Base-by-base conservation (phyloP, 2,329 filamentous ascomycete genomes). In the Sporothrix curviconia region DNA sequence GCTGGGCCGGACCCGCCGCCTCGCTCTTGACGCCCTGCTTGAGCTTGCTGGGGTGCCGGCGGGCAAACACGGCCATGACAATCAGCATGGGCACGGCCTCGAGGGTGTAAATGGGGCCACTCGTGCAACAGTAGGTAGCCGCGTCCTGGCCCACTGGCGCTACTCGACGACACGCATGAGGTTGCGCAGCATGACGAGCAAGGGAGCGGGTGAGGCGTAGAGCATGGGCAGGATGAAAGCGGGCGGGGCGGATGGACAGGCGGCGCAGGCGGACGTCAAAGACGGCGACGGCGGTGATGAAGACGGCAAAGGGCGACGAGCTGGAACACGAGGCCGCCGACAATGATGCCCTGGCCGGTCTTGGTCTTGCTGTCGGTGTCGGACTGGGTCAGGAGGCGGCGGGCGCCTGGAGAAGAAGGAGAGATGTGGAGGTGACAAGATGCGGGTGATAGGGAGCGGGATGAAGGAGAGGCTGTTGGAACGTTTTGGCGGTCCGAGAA, bases 281-380 rank as follows among this genome's bases (percentile, higher is more conserved):
- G 6, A 52, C 49, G 14, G 30, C 14, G 36, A 15, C 49, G 15
- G 49, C 25, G 11, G 22, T 57, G 36, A 80, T 67, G 63, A 86
- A 86, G 36, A 84, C 68, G 22, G 72, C 74, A 60, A 86, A 84
- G n/a, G 56, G 80, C 75, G 42, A 80, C 39, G 24, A 86, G 72
- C 64, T 86, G 83, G 15, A 84, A 66, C 32, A 79, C 66, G 2
- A 86, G 69, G 2, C 83, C 83, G 1, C 63, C 76, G 7, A 85
- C 67, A n/a, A 85, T 76, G 50, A 85, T 70, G 17, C 76, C 73
- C 61, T 80, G 66, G n/a, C 77, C 79, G 12, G 69, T 67, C 25
- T 73, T 66, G 60, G 62, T 58, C 59, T 66, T 67, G 52, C 78
- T 40, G 7, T n/a, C 39, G 14, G 6, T 30, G 1, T 17, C 28